Conservation (phyloP, 352 stramenopile genomes). For the Globisporangium camurandrum region DNA sequence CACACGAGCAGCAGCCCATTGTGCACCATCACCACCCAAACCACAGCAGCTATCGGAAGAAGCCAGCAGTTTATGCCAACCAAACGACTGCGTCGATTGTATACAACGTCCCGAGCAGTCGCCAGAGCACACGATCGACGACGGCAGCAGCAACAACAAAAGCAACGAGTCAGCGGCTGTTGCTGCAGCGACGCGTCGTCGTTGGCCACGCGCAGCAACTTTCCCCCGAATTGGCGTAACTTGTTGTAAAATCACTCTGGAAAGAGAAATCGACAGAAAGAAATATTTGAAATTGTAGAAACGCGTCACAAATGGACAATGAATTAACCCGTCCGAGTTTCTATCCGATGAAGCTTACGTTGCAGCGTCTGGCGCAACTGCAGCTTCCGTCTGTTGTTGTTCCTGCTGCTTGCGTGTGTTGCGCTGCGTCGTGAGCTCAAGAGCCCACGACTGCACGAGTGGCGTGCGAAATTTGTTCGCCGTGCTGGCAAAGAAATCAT, state of each 20-base stretch:
- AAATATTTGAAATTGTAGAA: neutral
- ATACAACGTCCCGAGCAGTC: too few relatives aligned
- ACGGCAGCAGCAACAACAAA: neutral
- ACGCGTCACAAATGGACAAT: neutral
- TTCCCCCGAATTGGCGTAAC: conserved; percentile 12
- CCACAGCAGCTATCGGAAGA: conserved; percentile 9
- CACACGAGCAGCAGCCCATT: conserved; percentile 1
- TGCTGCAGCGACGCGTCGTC: neutral
- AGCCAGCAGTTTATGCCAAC: neutral
- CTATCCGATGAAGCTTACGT: too few relatives aligned
- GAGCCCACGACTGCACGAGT: conserved; percentile 70
- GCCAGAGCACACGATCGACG: neutral
- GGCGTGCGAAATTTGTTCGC: conserved; percentile 76
- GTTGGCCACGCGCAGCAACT: neutral
- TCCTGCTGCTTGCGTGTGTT: conserved; percentile 16
- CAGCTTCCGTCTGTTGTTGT: neutral
- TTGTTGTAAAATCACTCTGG: too few relatives aligned
- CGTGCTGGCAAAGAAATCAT: conserved; percentile 82
- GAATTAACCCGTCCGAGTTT: neutral
- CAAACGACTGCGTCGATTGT: neutral
- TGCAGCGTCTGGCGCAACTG: neutral
- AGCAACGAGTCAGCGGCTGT: neutral
- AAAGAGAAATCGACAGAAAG: neutral
- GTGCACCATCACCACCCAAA: conserved; percentile 6
- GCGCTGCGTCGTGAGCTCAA: conserved; percentile 54